These are phyloP conservation scores for Stagonosporopsis tanaceti DNA, from an alignment of 2,329 filamentous ascomycete species.

Conservation along the genomic window DNA sequence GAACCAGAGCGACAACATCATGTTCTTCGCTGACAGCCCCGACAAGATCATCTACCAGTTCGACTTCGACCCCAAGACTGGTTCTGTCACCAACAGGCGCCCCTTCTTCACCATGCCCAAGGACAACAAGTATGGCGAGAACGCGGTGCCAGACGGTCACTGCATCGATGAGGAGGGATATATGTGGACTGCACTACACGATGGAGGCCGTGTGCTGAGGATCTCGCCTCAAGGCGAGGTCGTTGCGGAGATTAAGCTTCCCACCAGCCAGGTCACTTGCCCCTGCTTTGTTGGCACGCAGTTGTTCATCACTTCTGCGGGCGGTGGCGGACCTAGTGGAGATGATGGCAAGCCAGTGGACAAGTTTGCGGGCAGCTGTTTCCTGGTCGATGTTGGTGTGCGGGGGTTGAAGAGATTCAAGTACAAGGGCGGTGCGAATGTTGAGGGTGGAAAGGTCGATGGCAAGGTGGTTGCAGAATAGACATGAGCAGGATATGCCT, in stretches of 20 bases:
- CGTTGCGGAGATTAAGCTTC: conserved; percentile 76
- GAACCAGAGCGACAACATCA: conserved; percentile 74
- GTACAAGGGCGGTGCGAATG: conserved; percentile 42
- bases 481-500: neutral
- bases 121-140: conserved; percentile 57
- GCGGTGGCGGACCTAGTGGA: conserved; percentile 45
- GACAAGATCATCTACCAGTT: conserved; percentile 74
- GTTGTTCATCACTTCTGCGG: conserved; percentile 81
- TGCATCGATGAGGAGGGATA: conserved; percentile 84
- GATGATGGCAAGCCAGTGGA: conserved; percentile 70
- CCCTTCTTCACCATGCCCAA: conserved; percentile 75
- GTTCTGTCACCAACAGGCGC: conserved; percentile 71
- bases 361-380: conserved; percentile 73
- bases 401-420: conserved; percentile 59
- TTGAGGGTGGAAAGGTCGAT: conserved; percentile 42
- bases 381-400: conserved; percentile 78
- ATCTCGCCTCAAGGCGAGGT: conserved; percentile 74
- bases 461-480: conserved; percentile 40
- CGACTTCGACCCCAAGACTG: conserved; percentile 73
- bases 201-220: conserved; percentile 76
- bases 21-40: conserved; percentile 86
- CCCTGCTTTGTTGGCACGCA: conserved; percentile 77
- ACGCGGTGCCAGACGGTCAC: conserved; percentile 78
- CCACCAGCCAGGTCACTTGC: conserved; percentile 82
- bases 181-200: conserved; percentile 89